Percentiles rank a stretch among this genome's conserved stretches.
phyloP scores from a whole-genome alignment of 2,329 filamentous ascomycete species.

The Aspergillus aculeatus region DNA sequence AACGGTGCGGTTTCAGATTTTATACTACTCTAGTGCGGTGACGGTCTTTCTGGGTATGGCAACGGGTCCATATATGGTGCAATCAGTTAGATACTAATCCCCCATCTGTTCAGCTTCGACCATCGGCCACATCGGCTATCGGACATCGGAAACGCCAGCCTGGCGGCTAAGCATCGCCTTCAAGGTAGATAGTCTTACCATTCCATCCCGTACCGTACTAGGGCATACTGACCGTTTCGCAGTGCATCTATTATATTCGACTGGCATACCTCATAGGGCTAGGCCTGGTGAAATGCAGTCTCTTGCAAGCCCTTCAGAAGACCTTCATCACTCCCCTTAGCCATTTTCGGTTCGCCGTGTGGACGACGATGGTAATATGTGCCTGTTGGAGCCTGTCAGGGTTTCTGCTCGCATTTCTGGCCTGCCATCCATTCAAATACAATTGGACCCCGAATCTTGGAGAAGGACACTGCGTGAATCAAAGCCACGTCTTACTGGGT shows the following conservation, averaged over 20 bases:
- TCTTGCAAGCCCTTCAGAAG: not conserved
- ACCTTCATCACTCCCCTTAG: not conserved
- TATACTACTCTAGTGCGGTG: conserved; percentile 8
- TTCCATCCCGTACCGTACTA: not conserved
- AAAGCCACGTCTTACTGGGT: not conserved
- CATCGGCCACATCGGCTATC: conserved; percentile 7
- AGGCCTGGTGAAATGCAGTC: conserved; percentile 3
- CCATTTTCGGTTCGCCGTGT: not conserved
- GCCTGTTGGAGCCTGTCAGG: conserved; percentile 2
- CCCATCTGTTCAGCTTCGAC: not conserved
- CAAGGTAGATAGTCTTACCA: not conserved
- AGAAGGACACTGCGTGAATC: conserved; percentile 3
- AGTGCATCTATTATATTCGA: conserved; percentile 6
- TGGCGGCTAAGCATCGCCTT: conserved; percentile 3
- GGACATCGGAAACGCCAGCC: not conserved
- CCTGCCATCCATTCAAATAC: conserved; percentile 7
- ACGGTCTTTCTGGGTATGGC: conserved; percentile 3
- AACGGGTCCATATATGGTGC: not conserved
- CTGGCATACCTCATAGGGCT: conserved; percentile 4
- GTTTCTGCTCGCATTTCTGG: not conserved
- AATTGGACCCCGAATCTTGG: conserved; percentile 3
- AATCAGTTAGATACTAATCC: not conserved
- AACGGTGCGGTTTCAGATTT: not conserved
- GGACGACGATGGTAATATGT: not conserved
- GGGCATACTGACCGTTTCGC: not conserved